These are phyloP conservation scores for Aspergillus affinis DNA, from an alignment of 495 filamentous ascomycete genomes.

Conservation along the genomic window DNA sequence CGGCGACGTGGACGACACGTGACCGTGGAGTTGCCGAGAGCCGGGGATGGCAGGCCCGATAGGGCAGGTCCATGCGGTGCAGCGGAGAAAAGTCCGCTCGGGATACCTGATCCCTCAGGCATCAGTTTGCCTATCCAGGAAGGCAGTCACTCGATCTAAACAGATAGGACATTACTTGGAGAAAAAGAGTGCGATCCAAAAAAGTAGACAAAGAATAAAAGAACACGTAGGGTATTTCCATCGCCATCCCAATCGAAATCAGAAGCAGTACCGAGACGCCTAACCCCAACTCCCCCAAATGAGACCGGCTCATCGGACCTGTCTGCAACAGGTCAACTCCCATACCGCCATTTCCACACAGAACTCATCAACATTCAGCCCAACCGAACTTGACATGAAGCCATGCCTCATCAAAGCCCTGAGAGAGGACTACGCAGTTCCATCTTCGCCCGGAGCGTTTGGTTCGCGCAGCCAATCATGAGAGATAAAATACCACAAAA, in stretches of 20 bases:
- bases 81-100: slow-evolving; percentile 8
- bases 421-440: no score
- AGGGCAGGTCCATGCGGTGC: slow-evolving; percentile 23
- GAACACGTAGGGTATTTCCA: slow-evolving; percentile 13
- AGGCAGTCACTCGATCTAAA: no score
- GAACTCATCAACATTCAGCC: no score
- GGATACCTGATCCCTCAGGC: no score
- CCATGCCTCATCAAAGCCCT: no score
- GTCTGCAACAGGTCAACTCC: no score
- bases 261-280: no score
- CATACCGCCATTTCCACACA: no score
- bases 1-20: slow-evolving; percentile 4
- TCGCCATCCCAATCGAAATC: slow-evolving; percentile 2
- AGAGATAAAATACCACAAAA: slow-evolving; percentile 39
- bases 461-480: slow-evolving; percentile 38
- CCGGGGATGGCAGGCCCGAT: slow-evolving; percentile 9
- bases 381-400: no score
- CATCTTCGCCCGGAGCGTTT: not conserved
- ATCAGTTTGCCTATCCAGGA: no score
- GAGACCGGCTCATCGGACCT: slow-evolving; percentile 12
- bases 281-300: not conserved
- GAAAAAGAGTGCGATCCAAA: no score
- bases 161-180: no score
- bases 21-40: slow-evolving; percentile 7
- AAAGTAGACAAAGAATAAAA: not conserved